Percentiles rank a stretch among this genome's conserved stretches.
Evolutionary conservation across 75 land plant genomes (phyloP).

Genomic region (Sequoia sempervirens): DNA sequence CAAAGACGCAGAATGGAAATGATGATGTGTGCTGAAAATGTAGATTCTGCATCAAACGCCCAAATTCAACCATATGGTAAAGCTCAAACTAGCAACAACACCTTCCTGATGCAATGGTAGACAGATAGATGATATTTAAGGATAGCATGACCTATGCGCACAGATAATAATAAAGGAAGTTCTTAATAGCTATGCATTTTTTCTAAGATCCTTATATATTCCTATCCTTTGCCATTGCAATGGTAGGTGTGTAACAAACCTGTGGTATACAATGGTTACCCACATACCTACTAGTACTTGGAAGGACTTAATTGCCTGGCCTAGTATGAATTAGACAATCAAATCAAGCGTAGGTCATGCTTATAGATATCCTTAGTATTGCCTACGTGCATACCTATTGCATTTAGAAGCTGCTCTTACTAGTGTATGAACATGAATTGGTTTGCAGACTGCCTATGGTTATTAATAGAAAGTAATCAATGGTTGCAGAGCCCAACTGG

Average conservation of each 20-base stretch:
- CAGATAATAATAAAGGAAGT: not conserved
- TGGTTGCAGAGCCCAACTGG: not conserved
- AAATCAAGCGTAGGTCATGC: not conserved
- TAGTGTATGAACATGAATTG: not conserved
- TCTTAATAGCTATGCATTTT: not conserved
- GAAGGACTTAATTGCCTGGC: not conserved
- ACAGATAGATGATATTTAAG: not conserved
- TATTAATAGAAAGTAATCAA: not conserved
- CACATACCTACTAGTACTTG: not conserved
- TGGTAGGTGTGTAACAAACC: too few relatives aligned
- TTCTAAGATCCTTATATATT: not conserved
- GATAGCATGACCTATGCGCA: not conserved
- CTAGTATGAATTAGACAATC: not conserved
- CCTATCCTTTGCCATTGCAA: not conserved
- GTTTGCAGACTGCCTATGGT: not conserved
- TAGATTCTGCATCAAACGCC: not conserved
- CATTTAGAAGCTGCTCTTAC: not conserved
- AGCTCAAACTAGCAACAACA: not conserved
- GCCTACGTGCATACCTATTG: not conserved
- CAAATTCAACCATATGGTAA: not conserved
- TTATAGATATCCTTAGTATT: not conserved
- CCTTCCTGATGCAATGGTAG: not conserved
- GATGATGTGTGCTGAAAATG: not conserved
- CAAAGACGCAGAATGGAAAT: slow-evolving; percentile 9
- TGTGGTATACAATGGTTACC: not conserved